phyloP scores from a whole-genome alignment of 2,329 filamentous ascomycete genomes.

The Fusarium brevicatenulatum region DNA sequence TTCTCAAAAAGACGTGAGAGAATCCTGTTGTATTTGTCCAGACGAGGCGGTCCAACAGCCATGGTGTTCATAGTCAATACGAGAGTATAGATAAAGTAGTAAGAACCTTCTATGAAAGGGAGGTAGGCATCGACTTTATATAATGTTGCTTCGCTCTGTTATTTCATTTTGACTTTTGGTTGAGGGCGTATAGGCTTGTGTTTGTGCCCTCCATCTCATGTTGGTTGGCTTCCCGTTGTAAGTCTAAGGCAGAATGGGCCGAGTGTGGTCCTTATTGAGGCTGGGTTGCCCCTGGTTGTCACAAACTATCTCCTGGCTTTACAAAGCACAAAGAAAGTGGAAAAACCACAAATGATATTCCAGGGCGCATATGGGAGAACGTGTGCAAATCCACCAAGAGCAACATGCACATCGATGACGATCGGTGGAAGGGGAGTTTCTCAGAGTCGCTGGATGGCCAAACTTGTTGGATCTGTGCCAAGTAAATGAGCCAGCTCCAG shows the following conservation, averaged over 20 bases:
- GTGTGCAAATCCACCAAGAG: not conserved
- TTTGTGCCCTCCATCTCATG: not conserved
- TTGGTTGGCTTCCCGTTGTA: constrained; percentile 16
- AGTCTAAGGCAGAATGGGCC: constrained; percentile 2
- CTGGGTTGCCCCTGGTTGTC: not conserved
- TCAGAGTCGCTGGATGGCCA: not conserved
- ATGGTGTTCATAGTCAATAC: not conserved
- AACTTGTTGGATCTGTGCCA: not conserved
- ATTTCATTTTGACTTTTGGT: not conserved
- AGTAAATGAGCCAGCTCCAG: not conserved
- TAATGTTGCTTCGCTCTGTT: not conserved
- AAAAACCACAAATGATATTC: not conserved
- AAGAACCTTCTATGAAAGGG: not conserved
- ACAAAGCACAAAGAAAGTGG: not conserved
- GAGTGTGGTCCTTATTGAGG: not conserved
- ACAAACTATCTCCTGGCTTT: not conserved
- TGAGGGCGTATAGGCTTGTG: not conserved
- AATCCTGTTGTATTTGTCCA: constrained; percentile 17
- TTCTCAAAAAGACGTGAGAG: constrained; percentile 39
- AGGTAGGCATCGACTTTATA: not conserved
- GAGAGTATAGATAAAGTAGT: not conserved
- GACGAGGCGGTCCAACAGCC: constrained; percentile 29
- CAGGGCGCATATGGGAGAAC: not conserved
- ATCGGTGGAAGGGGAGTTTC: not conserved
- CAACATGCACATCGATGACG: not conserved